Percentiles rank a stretch among this genome's conserved stretches.
These are phyloP conservation scores for Pelagomonas calceolata DNA, from an alignment of 108 stramenopile species.

Conservation along the genomic window DNA sequence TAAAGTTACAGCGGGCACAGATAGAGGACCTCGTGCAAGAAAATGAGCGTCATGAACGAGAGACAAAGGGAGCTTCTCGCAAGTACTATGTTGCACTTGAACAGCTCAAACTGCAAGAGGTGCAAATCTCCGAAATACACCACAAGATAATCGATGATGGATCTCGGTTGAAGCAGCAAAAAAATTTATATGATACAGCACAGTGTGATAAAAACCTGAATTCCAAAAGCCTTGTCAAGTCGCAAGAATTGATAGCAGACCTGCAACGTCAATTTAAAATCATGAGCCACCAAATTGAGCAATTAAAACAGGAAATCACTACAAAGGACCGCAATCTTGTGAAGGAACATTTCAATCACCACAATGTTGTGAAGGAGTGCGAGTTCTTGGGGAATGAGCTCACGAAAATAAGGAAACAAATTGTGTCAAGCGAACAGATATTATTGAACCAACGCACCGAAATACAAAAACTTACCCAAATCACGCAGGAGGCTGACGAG, in stretches of 20 bases:
- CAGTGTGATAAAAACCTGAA: constrained; percentile 46
- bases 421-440: constrained; percentile 37
- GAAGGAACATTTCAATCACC: constrained; percentile 44
- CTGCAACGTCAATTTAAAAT: constrained; percentile 50
- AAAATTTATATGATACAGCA: constrained; percentile 50
- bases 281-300: constrained; percentile 54
- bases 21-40: constrained; percentile 28
- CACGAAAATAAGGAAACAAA: constrained; percentile 49
- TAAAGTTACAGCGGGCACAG: constrained; percentile 10
- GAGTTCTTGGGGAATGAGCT: constrained; percentile 44
- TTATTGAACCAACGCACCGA: constrained; percentile 39
- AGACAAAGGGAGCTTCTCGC: constrained; percentile 24
- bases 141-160: constrained; percentile 28
- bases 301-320: constrained; percentile 56
- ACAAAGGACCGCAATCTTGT: constrained; percentile 46
- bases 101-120: constrained; percentile 44
- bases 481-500: constrained; percentile 45
- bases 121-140: constrained; percentile 39
- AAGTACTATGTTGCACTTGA: constrained; percentile 29
- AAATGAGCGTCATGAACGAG: constrained; percentile 28
- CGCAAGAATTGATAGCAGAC: constrained; percentile 46
- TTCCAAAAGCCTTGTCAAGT: constrained; percentile 43
- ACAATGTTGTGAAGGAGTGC: constrained; percentile 42
- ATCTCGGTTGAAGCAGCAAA: constrained; percentile 48
- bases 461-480: constrained; percentile 40